phyloP scores from a whole-genome alignment of 1,284 basidiomycete genomes.

The Cutaneotrichosporon cavernicola region DNA sequence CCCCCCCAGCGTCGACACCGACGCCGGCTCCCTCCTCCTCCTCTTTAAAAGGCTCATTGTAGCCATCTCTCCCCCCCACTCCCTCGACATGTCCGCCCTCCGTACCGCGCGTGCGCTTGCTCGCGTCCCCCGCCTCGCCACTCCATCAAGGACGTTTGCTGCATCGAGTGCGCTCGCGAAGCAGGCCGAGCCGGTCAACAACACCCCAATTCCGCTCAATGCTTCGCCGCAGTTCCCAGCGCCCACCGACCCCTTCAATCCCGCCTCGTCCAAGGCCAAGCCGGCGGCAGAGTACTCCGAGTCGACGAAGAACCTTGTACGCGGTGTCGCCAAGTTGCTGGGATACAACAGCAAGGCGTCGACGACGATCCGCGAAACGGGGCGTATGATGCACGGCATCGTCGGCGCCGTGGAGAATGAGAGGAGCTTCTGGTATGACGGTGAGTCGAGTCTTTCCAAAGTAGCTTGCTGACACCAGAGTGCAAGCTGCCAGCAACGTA shows the following conservation, averaged over 20 bases:
- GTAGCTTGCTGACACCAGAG: constrained; percentile 57
- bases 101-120: constrained; percentile 20
- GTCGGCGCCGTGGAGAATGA: constrained; percentile 56
- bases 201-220: constrained; percentile 4
- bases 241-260: constrained; percentile 44
- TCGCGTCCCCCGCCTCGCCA: constrained; percentile 6
- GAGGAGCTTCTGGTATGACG: constrained; percentile 54
- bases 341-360: constrained; percentile 58
- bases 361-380: constrained; percentile 58
- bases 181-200: constrained; percentile 11
- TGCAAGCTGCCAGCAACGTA: constrained; percentile 89
- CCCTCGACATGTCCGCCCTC: constrained; percentile 20
- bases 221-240: constrained; percentile 42
- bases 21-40: not conserved
- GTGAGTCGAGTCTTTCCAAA: constrained; percentile 34
- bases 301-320: constrained; percentile 39
- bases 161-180: constrained; percentile 12
- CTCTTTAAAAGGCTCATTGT: not conserved
- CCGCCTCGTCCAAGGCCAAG: constrained; percentile 9
- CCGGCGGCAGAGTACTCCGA: constrained; percentile 34
- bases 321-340: constrained; percentile 55
- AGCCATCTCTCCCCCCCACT: not conserved
- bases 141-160: constrained; percentile 17
- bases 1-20: not conserved
- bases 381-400: constrained; percentile 58